Evolutionary conservation across 2,329 filamentous ascomycete genomes (phyloP).

Genomic region (Exophiala mesophila): DNA sequence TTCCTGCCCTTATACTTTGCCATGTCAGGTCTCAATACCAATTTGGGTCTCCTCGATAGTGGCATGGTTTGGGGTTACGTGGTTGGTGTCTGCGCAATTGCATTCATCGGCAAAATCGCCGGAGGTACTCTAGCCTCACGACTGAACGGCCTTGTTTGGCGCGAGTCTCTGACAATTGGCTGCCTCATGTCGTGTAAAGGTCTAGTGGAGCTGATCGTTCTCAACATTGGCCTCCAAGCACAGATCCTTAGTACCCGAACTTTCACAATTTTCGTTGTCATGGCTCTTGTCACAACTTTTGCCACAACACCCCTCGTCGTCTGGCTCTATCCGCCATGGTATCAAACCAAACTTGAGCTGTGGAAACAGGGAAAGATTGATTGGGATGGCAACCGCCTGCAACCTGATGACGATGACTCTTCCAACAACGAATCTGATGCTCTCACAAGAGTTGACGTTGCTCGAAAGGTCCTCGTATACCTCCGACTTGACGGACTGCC

Average conservation of each 20-base stretch:
- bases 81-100: conserved; percentile 71
- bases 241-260: conserved; percentile 73
- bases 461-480: conserved; percentile 67
- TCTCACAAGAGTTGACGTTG: conserved; percentile 29
- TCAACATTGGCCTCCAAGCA: conserved; percentile 76
- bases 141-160: conserved; percentile 74
- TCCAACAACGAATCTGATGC: conserved; percentile 11
- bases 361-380: conserved; percentile 86
- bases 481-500: conserved; percentile 81
- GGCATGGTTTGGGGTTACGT: conserved; percentile 89
- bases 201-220: conserved; percentile 87
- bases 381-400: conserved; percentile 62
- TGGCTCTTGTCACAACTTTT: conserved; percentile 85
- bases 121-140: conserved; percentile 77
- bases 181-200: conserved; percentile 96
- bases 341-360: conserved; percentile 65
- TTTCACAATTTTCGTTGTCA: conserved; percentile 92
- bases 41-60: conserved; percentile 75
- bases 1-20: conserved; percentile 92
- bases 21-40: conserved; percentile 80
- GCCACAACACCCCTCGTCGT: conserved; percentile 72
- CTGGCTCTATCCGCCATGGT: conserved; percentile 70
- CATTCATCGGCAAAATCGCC: conserved; percentile 78
- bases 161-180: conserved; percentile 83
- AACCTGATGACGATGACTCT: conserved; percentile 41